These are phyloP conservation scores for Kwoniella pini DNA, from an alignment of 768 basidiomycete species.

Conservation along the genomic window DNA sequence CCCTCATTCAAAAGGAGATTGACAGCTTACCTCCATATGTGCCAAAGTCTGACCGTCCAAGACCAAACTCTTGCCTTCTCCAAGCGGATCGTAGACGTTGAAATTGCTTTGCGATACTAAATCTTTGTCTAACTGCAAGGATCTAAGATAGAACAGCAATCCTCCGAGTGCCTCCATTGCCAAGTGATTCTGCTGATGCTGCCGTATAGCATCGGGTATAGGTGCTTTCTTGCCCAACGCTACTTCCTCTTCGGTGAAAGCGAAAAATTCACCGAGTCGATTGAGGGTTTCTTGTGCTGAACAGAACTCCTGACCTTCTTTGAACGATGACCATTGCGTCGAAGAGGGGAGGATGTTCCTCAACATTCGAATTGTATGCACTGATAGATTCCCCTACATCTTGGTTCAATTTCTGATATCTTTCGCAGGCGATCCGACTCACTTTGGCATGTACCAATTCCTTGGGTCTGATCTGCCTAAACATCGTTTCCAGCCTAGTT, in stretches of 20 bases:
- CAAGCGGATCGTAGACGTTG: conserved; percentile 95
- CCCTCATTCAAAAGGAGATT: no score
- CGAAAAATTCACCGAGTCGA: conserved; percentile 43
- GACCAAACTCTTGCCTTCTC: conserved; percentile 76
- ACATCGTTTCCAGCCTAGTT: conserved; percentile 87
- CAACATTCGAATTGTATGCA: conserved; percentile 75
- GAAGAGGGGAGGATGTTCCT: conserved; percentile 75
- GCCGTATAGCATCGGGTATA: conserved; percentile 72
- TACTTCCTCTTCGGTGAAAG: conserved; percentile 47
- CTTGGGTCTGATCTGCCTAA: conserved; percentile 86
- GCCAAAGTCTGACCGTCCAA: conserved; percentile 94
- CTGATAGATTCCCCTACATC: conserved; percentile 77
- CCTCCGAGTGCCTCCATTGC: conserved; percentile 85
- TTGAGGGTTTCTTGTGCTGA: conserved; percentile 49
- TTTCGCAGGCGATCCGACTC: conserved; percentile 13
- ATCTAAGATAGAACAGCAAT: conserved; percentile 88
- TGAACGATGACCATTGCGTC: conserved; percentile 86
- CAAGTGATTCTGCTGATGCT: conserved; percentile 64
- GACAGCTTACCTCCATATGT: conserved; percentile 75
- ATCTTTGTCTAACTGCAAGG: conserved; percentile 93
- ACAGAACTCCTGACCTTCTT: conserved; percentile 74
- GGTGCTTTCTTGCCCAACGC: conserved; percentile 26
- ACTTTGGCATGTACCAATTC: conserved; percentile 91
- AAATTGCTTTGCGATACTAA: conserved; percentile 95
- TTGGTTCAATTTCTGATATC: conserved; percentile 2